Conservation (phyloP, 2,329 filamentous ascomycete genomes). For the Sarocladium strictum region DNA sequence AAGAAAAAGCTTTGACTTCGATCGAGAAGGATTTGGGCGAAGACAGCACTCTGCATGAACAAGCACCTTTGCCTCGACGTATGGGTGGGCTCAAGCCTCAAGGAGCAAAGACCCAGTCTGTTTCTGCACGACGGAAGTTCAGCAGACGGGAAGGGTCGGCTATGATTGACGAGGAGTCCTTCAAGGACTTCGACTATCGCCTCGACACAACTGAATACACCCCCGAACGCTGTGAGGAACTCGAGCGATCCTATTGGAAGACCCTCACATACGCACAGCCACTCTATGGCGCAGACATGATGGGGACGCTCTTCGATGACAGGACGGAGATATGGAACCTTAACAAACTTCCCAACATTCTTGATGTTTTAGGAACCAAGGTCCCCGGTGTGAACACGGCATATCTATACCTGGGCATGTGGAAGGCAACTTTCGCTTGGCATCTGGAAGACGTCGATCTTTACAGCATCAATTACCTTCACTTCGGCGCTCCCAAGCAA, state of each 20-base stretch:
- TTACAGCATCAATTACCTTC: constrained; percentile 99
- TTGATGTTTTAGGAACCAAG: constrained; percentile 91
- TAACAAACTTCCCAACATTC: constrained; percentile 84
- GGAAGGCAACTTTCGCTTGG: constrained; percentile 99
- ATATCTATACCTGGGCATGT: constrained; percentile 97
- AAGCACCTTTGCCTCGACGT: constrained; percentile 29
- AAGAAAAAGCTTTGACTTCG: constrained; percentile 26
- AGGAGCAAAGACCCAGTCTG: constrained; percentile 63
- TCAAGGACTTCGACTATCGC: constrained; percentile 84
- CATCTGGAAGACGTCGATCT: constrained; percentile 97
- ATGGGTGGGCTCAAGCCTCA: constrained; percentile 44
- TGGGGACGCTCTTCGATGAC: constrained; percentile 89
- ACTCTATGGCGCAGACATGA: constrained; percentile 94
- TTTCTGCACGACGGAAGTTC: constrained; percentile 81
- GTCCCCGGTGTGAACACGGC: constrained; percentile 97
- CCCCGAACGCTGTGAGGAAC: constrained; percentile 83
- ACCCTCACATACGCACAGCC: constrained; percentile 91
- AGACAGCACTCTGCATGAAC: constrained; percentile 37
- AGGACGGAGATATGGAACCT: constrained; percentile 84
- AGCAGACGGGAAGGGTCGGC: constrained; percentile 73
- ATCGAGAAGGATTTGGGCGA: constrained; percentile 34
- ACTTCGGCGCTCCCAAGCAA: constrained; percentile 97
- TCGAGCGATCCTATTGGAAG: constrained; percentile 96
- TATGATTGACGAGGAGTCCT: constrained; percentile 81
- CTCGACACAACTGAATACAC: constrained; percentile 87